Base-by-base conservation (phyloP, 148 eudicot genomes). In the Chenopodium album region DNA sequence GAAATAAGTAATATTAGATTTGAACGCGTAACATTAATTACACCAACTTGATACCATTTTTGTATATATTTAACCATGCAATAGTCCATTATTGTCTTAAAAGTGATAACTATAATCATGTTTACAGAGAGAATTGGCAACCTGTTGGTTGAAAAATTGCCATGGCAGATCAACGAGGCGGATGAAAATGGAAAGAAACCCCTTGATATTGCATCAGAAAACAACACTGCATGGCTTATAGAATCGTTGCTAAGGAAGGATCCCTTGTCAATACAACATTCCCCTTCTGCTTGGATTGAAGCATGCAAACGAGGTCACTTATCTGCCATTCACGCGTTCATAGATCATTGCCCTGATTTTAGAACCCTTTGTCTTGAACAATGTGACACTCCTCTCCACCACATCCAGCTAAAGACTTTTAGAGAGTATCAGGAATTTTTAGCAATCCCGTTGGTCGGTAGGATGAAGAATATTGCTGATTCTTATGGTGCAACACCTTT, bases 231-330 rank as follows among this genome's bases (percentile, higher is more conserved):
- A 20, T 79, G 82, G 82, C 82, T 79, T 73, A 56, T 79, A 70
- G 29, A 71, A 79, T 20, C 26, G n/a, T 34, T 79, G 82, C 32
- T 79, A 29, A 69, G 9, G 46, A 79, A 54, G 16, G 76, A 79
- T 9, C 82, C 76, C 54, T 70, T 65, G 10, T 79, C 76, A 54
- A 70, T 52, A 13, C 54, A 47, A 19, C 37, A 22, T 31, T 48
- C 82, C 11, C 81, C 81, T 20, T 50, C 16, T 79, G 50, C 82
- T 20, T 79, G 82, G 82, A 79, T 62, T 11, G 60, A 70, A 32
- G 76, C 82, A 28, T 79, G 82, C 32, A 23, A 70, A 29, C 70
- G 22, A 3, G 82, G 82, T 22, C 67, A 79, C 31, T 52, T 79
- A 14, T 20, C 19, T 12, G 76, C 67, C 7, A 54, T 69, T 22